Evolutionary conservation across 2,329 filamentous ascomycete genomes (phyloP).

Genomic region (Aureobasidium sp.): DNA sequence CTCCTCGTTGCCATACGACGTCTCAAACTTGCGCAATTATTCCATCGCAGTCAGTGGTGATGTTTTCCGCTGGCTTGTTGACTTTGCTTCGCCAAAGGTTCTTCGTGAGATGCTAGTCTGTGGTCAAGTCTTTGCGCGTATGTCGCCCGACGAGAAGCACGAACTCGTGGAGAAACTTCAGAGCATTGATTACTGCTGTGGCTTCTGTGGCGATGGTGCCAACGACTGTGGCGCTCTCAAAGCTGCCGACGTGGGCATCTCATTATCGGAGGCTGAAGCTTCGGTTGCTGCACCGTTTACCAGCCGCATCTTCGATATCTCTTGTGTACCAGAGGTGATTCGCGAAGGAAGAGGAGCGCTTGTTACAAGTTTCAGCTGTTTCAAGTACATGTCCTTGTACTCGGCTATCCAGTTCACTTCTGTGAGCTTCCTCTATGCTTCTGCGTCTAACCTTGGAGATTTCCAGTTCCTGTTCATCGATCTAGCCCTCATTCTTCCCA

Average conservation of each 20-base stretch:
- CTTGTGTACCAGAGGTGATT: conserved; percentile 88
- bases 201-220: conserved; percentile 94
- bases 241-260: conserved; percentile 94
- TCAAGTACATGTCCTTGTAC: conserved; percentile 99
- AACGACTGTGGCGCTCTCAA: conserved; percentile 97
- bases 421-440: conserved; percentile 92
- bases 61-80: conserved; percentile 92
- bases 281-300: conserved; percentile 98
- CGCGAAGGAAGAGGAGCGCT: conserved; percentile 86
- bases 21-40: conserved; percentile 74
- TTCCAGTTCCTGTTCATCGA: conserved; percentile 99
- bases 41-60: conserved; percentile 85
- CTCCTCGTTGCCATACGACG: conserved; percentile 76
- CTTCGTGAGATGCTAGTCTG: conserved; percentile 80
- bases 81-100: conserved; percentile 75
- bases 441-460: conserved; percentile 87
- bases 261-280: conserved; percentile 91
- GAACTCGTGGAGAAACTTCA: conserved; percentile 96
- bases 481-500: conserved; percentile 81
- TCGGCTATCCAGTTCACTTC: conserved; percentile 98
- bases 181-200: conserved; percentile 87
- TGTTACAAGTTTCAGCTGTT: conserved; percentile 98
- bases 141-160: conserved; percentile 98
- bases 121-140: conserved; percentile 91
- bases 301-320: conserved; percentile 89